Evolutionary conservation across 352 stramenopile species (phyloP), one percentile per base, ranked within the genome.

Genomic region (Globisporangium nodosum): DNA sequence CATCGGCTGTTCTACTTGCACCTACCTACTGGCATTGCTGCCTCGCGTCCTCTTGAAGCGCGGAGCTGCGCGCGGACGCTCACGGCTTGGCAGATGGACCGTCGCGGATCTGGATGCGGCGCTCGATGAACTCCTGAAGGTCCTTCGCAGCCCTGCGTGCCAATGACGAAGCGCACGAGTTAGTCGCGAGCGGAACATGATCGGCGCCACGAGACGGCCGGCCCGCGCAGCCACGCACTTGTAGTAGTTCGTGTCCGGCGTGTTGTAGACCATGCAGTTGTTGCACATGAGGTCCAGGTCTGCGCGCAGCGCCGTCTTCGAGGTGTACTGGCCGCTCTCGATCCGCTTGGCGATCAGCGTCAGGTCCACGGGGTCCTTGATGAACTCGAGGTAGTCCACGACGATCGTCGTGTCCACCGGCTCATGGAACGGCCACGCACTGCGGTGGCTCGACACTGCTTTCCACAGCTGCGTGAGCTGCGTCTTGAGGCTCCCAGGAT

Each of bases 261-360:
- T 90, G 79, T 99, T 99, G 87, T 99, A 99, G 13, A 81, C 65
- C 61, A 90, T 98, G 73, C 96, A 99, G 73, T 99, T 99, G 66
- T 96, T 83, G 59, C 93, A 96, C 94, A 99, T 99, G 46, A 90
- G 86, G 60, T 97, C 81, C 52, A 99, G 70, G 58, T 99, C 97
- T 12, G 81, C 76, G 62, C 97, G 92, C 52, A 99, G 82, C 59
- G 87, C 86, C 48, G 90, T 67, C 58, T 97, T 98, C 13, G 81
- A 95, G 39, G 92, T 71, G 74, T 99, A 99, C 52, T 72, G 52
- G 3, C 87, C 82, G 45, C 68, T 83, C 49, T 94, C 85, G 40
- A 94, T 91, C 30, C 83, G 78, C 65, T 93, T 94, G 49, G 81
- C 76, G 52, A 94, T 88, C 35, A 91, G 66, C 59, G 87, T 74